Evolutionary conservation across 768 basidiomycete species (phyloP), one percentile per base, ranked within the genome.

Genomic region (Macrolepiota dolichaula): DNA sequence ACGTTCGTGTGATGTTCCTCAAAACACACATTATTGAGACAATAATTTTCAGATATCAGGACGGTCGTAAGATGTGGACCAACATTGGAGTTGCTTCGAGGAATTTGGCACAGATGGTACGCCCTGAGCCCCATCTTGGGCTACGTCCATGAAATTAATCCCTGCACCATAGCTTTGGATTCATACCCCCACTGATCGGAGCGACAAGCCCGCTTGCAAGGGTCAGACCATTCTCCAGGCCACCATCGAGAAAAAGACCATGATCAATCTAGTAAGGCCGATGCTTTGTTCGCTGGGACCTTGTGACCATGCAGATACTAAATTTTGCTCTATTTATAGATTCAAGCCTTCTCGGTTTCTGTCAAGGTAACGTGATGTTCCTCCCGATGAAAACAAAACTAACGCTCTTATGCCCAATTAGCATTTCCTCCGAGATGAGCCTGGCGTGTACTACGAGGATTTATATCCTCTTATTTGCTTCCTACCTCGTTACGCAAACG

Each of bases 11-110:
- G 9, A 2, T 40, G 17, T 29, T 27, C 25, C 24, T 25, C 3
- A 38, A 5, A 12, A 9, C 5, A 29, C 29, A 4, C 15, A 25
- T 52, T 11, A 42, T 50, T 25, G 29, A n/a, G 50, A 15, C 15
- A 24, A n/a, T 17, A 44, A 13, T 44, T 6, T 55, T 37, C 55
- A 86, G 84, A 65, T 88, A 85, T 68, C 83, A 84, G 66, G 85
- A 89, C 69, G 89, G 89, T 4, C 73, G 88, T 25, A 88, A 85
- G 67, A 77, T 89, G 68, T 91, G 89, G 88, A 82, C 83, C 1
- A 83, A 75, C 59, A 85, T 91, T 57, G 76, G 73, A 0, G 75
- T 83, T 42, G 79, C 81, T 4, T 84, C 82, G 5, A 79, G 85
- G 57, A 86, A 84, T 63, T 67, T 90, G 27, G 82, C 84, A 0